Conservation (phyloP, 2,329 filamentous ascomycete species). For the Apiospora hydei region DNA sequence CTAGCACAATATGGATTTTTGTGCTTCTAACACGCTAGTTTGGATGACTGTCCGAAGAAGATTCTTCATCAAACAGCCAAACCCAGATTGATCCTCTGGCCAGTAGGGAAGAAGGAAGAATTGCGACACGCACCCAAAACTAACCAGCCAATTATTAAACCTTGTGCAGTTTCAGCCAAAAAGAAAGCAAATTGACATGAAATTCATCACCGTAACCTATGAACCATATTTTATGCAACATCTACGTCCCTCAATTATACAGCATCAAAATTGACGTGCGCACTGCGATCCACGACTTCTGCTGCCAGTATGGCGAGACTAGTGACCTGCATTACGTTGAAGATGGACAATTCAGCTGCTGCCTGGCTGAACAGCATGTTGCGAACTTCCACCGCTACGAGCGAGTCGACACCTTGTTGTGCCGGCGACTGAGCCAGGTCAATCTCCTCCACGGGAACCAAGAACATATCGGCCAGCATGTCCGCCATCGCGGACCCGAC, state of each 20-base stretch:
- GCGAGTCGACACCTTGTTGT: not conserved
- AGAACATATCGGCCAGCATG: not conserved
- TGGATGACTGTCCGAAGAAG: no score
- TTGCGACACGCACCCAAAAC: no score
- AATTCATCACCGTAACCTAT: no score
- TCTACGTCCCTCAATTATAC: not conserved
- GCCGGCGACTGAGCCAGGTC: not conserved
- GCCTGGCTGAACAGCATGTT: slow-evolving; percentile 9
- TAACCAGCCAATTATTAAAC: no score
- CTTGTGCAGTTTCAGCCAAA: no score
- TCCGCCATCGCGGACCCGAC: not conserved
- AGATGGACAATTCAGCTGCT: slow-evolving; percentile 6
- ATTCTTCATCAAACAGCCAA: no score
- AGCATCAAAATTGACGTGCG: not conserved
- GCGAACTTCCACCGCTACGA: not conserved
- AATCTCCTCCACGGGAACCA: slow-evolving; percentile 2
- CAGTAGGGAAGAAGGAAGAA: no score
- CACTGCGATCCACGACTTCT: not conserved
- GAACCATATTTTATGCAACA: no score
- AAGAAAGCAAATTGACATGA: no score
- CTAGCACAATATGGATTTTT: no score
- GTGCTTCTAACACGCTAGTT: no score
- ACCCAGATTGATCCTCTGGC: no score
- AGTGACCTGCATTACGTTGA: not conserved
- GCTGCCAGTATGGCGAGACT: not conserved